phyloP scores from a whole-genome alignment of 306 rosid genomes.

The Quercus gilva region DNA sequence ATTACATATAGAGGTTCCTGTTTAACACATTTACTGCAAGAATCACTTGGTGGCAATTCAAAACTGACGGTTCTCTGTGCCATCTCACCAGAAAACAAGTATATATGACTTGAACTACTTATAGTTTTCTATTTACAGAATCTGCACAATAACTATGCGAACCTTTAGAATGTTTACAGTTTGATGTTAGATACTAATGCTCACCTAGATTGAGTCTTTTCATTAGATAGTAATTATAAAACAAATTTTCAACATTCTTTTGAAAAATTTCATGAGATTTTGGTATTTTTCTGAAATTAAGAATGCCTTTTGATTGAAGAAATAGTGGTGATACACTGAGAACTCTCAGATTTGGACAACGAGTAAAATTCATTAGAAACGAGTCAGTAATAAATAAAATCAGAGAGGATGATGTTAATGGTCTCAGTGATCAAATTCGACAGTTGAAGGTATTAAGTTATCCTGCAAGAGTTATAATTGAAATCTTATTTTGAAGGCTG shows the following conservation, averaged over 20 bases:
- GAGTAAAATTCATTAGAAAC: slow-evolving; percentile 66
- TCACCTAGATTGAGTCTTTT: not conserved
- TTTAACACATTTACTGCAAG: slow-evolving; percentile 70
- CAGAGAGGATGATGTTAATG: slow-evolving; percentile 81
- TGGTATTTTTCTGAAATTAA: slow-evolving; percentile 11
- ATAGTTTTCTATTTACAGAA: slow-evolving; percentile 5
- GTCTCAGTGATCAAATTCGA: slow-evolving; percentile 90
- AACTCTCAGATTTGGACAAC: slow-evolving; percentile 86
- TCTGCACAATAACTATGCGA: not conserved
- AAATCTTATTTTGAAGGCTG: slow-evolving; percentile 15
- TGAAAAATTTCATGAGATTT: not conserved
- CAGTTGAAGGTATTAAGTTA: slow-evolving; percentile 63
- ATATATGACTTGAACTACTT: slow-evolving; percentile 24
- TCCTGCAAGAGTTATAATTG: not conserved
- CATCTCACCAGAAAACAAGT: slow-evolving; percentile 67
- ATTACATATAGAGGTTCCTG: slow-evolving; percentile 51
- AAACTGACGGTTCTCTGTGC: slow-evolving; percentile 84
- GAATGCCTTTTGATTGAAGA: slow-evolving; percentile 51
- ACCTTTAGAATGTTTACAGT: not conserved
- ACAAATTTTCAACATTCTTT: not conserved
- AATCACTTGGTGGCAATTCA: slow-evolving; percentile 88
- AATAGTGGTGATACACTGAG: slow-evolving; percentile 55
- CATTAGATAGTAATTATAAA: not conserved
- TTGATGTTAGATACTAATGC: not conserved
- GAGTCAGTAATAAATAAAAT: slow-evolving; percentile 83